Conservation (phyloP, 805 yeast species). For the Starmerella apicola region DNA sequence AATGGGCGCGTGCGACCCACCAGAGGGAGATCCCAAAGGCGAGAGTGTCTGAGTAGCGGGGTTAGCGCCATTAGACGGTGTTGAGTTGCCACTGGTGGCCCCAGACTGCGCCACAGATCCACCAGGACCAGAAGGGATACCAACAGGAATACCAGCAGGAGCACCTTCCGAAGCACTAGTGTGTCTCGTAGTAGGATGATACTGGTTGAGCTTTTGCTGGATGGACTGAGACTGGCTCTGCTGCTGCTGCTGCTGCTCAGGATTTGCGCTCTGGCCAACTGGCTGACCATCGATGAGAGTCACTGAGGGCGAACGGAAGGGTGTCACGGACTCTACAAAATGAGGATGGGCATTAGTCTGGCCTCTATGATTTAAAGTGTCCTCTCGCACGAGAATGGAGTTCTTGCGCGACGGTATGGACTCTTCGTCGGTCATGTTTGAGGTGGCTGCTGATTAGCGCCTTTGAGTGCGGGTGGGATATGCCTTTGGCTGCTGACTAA, state of each 20-base stretch:
- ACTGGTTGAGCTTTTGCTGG: neutral
- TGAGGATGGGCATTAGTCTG: conserved; percentile 20
- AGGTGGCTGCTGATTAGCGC: neutral
- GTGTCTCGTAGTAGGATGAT: too few species aligned
- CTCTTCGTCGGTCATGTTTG: conserved; percentile 2
- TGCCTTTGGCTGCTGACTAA: too few species aligned
- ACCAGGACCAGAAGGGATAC: too few species aligned
- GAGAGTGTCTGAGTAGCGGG: too few species aligned
- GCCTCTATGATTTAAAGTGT: conserved; percentile 8
- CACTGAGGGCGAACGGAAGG: conserved; percentile 11
- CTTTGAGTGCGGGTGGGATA: too few species aligned
- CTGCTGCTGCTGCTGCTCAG: neutral
- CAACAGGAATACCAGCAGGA: too few species aligned
- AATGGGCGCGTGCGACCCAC: too few species aligned
- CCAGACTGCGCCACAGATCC: too few species aligned
- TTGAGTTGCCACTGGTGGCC: too few species aligned
- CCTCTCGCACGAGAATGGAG: conserved; percentile 20
- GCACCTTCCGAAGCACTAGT: too few species aligned
- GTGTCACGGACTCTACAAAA: conserved; percentile 18
- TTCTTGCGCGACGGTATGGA: conserved; percentile 15
- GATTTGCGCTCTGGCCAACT: neutral
- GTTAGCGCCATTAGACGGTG: too few species aligned
- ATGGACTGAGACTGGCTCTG: neutral
- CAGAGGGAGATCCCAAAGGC: too few species aligned
- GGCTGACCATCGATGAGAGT: neutral